A percentile compares a stretch with the other conserved stretches of the same genome.
Conservation (phyloP, 345 rosid species). For the Populus pruinosa region DNA sequence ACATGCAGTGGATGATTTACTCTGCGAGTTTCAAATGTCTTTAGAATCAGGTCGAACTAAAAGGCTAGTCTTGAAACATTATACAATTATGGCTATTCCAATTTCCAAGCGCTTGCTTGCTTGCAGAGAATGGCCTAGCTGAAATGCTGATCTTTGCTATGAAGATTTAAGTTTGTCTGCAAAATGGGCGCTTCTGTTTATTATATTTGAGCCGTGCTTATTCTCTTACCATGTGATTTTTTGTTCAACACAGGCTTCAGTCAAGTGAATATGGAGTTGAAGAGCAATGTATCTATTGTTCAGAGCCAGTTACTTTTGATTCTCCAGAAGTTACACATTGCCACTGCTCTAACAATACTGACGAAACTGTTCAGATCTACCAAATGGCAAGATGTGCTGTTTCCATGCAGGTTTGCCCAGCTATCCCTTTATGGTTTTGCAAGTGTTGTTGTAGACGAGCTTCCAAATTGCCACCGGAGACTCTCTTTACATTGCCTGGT, state of each 20-base stretch:
- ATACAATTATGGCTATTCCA: neutral
- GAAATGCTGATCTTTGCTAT: neutral
- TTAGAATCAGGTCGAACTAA: neutral
- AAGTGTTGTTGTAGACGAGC: slow-evolving; percentile 67
- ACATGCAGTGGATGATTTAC: neutral
- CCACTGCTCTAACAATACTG: slow-evolving; percentile 23
- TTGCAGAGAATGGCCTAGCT: neutral
- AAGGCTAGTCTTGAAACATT: neutral
- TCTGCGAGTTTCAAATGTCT: neutral
- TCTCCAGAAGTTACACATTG: slow-evolving; percentile 70
- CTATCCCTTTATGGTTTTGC: slow-evolving; percentile 73
- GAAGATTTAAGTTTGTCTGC: neutral
- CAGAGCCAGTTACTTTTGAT: slow-evolving; percentile 53
- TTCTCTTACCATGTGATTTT: neutral
- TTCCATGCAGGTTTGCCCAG: slow-evolving; percentile 77
- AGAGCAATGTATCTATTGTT: slow-evolving; percentile 74
- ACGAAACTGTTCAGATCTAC: slow-evolving; percentile 40
- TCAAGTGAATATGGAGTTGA: slow-evolving; percentile 25
- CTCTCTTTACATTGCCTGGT: slow-evolving; percentile 45
- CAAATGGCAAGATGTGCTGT: slow-evolving; percentile 64
- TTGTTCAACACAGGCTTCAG: slow-evolving; percentile 30
- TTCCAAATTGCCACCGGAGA: slow-evolving; percentile 51
- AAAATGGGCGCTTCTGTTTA: neutral
- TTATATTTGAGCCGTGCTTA: neutral
- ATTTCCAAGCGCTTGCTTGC: neutral